Conservation (phyloP, 2,329 filamentous ascomycete species). For the Colletotrichum liriopes region DNA sequence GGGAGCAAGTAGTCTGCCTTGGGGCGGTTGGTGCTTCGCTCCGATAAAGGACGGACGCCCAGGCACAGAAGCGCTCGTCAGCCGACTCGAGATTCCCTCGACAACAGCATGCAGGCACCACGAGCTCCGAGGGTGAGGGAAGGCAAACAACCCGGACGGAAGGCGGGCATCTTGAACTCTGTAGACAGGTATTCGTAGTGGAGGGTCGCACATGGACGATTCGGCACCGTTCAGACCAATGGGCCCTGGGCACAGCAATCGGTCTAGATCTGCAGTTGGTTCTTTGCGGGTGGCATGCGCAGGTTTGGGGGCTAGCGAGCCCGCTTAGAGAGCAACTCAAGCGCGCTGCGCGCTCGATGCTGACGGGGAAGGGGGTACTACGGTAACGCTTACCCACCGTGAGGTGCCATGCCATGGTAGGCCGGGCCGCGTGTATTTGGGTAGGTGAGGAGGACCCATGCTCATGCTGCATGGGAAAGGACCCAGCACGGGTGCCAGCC, state of each 20-base stretch:
- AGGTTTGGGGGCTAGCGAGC: slow-evolving; percentile 41
- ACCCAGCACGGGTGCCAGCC: not conserved
- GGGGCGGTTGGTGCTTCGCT: not conserved
- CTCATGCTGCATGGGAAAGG: not conserved
- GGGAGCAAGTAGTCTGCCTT: not conserved
- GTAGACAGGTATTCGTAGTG: not conserved
- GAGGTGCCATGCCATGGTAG: not conserved
- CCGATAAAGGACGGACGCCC: not conserved
- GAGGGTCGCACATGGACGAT: slow-evolving; percentile 25
- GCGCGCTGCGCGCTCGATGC: slow-evolving; percentile 22
- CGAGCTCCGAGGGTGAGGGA: not conserved
- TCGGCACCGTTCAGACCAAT: slow-evolving; percentile 9
- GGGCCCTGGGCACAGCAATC: slow-evolving; percentile 3
- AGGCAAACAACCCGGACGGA: slow-evolving; percentile 3
- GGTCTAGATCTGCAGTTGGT: slow-evolving; percentile 10
- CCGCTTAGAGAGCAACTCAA: slow-evolving; percentile 25
- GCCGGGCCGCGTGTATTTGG: not conserved
- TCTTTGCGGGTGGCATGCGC: slow-evolving; percentile 26
- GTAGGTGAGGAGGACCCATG: not conserved
- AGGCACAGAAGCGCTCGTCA: not conserved
- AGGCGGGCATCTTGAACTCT: not conserved
- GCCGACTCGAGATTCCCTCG: not conserved
- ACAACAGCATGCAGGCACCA: not conserved
- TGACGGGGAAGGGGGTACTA: slow-evolving; percentile 14
- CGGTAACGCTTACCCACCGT: not conserved